Conservation (phyloP, 2,329 filamentous ascomycete species). For the Ilyonectria mors-panacis region DNA sequence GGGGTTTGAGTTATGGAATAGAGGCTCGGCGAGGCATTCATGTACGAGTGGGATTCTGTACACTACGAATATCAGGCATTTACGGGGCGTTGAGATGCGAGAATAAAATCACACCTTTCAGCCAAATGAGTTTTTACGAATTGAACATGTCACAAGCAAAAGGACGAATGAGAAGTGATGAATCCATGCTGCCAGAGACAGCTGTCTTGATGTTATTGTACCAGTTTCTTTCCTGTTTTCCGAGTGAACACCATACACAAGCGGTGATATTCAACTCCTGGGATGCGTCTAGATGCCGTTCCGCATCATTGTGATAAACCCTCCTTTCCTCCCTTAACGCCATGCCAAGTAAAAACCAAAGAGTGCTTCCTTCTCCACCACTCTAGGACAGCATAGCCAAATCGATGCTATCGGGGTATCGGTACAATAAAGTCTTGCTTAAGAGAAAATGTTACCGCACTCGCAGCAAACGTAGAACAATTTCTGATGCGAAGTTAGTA, state of each 20-base stretch:
- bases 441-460: conserved; percentile 89
- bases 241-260: conserved; percentile 7
- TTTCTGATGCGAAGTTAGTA: conserved; percentile 71
- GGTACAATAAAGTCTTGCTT: conserved; percentile 47
- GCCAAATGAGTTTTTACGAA: conserved; percentile 28
- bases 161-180: neutral
- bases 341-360: conserved; percentile 39
- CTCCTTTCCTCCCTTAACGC: conserved; percentile 41
- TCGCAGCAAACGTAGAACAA: conserved; percentile 94
- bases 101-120: conserved; percentile 46
- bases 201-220: neutral
- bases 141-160: conserved; percentile 25
- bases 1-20: conserved; percentile 7
- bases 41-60: conserved; percentile 52
- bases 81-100: conserved; percentile 54
- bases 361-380: conserved; percentile 18
- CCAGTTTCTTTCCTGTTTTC: neutral
- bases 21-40: conserved; percentile 26
- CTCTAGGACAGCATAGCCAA: conserved; percentile 11
- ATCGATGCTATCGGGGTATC: conserved; percentile 40
- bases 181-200: neutral
- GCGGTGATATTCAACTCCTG: conserved; percentile 29
- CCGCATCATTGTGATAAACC: conserved; percentile 27
- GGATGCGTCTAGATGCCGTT: conserved; percentile 13
- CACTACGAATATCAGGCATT: conserved; percentile 52